Base-by-base conservation (phyloP, 495 filamentous ascomycete genomes). In the Choiromyces venosus region DNA sequence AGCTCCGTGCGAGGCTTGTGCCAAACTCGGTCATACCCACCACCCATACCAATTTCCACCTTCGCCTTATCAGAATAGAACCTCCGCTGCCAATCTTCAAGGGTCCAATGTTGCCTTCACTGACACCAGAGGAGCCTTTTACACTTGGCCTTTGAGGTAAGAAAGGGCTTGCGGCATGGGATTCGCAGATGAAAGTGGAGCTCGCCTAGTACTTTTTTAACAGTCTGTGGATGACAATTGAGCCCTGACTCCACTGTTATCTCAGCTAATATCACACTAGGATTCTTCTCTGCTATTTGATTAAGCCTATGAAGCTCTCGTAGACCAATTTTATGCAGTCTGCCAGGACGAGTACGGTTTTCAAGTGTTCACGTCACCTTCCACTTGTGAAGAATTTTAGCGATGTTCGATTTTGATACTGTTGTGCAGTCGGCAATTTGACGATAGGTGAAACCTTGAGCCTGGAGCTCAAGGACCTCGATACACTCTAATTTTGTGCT, bases 51-150 rank as follows among this genome's bases (percentile, higher is more conserved):
- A n/a, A n/a, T n/a, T n/a, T n/a, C 61, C 70, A 19, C 61, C 70
- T 19, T 5, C 5, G n/a, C 70, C 36, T 66, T 35, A 66, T 71
- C 61, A 35, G 70, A 66, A 66, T 40, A 71, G 21, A 71, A 42
- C 2, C 10, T 7, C 7, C n/a, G 9, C 12, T 40, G 37, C 61
- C 70, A 71, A 9, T 65, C 44, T 16, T 69, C 44, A 6, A 29
- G 44, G 39, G 66, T 21, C 67, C 44, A 73, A 4, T 44, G 8
- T 4, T 42, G 21, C 21, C 29, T 64, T 36, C 18, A 37, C n/a
- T n/a, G 9, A 71, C 61, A 71, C 61, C 70, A 71, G 21, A 40
- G 6, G 7, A 1, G 42, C 42, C 19, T n/a, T 44, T 44, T 46
- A 7, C 0, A 37, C 9, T 66, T 44, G 44, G 44, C 12, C 8